Conservation (phyloP, 805 yeast species). For the Wickerhamiella kurtzmanii region DNA sequence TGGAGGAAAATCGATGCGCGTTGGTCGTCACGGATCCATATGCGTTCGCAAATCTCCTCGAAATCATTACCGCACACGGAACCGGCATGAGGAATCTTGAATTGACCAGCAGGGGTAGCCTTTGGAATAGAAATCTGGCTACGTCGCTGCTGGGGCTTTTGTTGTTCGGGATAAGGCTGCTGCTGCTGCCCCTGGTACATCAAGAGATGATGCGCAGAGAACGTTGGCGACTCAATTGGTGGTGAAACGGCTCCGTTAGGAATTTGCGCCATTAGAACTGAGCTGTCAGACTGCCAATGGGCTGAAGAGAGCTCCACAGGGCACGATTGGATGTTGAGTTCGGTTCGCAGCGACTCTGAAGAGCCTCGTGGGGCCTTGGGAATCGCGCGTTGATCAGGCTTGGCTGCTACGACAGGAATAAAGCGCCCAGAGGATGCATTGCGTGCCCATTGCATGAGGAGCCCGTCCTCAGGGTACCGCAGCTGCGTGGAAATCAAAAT, state of each 20-base stretch:
- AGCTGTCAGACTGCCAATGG: background rate
- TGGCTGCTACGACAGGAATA: background rate
- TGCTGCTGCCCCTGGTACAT: no score
- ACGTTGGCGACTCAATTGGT: no score
- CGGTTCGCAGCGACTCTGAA: background rate
- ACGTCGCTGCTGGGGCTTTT: no score
- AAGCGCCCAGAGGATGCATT: background rate
- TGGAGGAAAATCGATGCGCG: slow-evolving; percentile 31
- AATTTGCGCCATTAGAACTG: background rate
- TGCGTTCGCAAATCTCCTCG: slow-evolving; percentile 4
- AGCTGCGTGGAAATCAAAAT: background rate
- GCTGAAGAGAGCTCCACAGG: background rate
- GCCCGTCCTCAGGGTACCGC: background rate
- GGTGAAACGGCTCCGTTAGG: background rate
- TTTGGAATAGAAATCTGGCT: no score
- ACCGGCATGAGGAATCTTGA: no score
- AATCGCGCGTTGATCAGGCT: background rate
- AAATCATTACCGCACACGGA: no score
- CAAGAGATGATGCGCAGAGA: no score
- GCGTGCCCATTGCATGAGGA: background rate
- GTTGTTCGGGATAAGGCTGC: no score
- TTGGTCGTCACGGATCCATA: slow-evolving; percentile 25
- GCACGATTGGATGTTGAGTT: background rate
- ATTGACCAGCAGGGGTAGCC: no score
- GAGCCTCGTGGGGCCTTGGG: background rate